Base-by-base conservation (phyloP, 495 filamentous ascomycete genomes). In the Penicillium malachiteum region DNA sequence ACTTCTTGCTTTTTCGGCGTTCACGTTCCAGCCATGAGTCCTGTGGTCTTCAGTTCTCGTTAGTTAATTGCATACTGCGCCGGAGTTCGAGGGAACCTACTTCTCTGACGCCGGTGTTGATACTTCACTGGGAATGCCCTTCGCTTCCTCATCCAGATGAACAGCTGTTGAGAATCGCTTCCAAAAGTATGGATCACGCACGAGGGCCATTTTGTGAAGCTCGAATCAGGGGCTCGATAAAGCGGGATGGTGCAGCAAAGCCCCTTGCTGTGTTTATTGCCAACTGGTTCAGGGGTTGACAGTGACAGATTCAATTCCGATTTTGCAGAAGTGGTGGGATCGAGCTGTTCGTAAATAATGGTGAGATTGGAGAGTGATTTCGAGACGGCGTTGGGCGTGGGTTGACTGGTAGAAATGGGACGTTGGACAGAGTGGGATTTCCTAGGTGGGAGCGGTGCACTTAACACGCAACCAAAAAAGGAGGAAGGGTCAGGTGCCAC, bases 111-210 rank as follows among this genome's bases (percentile, higher is more conserved):
- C 58, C 47, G 37, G 56, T 37, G 52, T 35, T 35, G 5, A 44
- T 40, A 47, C 26, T 14, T 60, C 44, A 14, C 30, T 16, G 12
- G 41, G 51, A 35, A 30, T 46, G 31, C 52, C 47, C 34, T 60
- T 65, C 3, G 71, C 61, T 54, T 72, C 66, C 55, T 77, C 76
- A 41, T 79, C 70, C 18, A 69, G 65, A 53, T 85, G 82, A 6
- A 85, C 78, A 40, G 84, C 84, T n/a, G 70, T 63, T 43, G 78
- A 81, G 74, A 87, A 86, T 50, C 83, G 77, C 16, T 75, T 75
- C 84, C 84, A 87, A 67, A 87, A 87, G 39, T 65, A 71, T 13
- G 84, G 84, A 58, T 87, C 84, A 30, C 77, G 74, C 48, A 83
- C 76, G 11, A 77, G 68, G 5, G 76, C 70, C 70, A 76, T 76